Evolutionary conservation across 2,329 filamentous ascomycete genomes (phyloP), one percentile per base, ranked within the genome.

Genomic region (Paraphaeosphaeria minitans): DNA sequence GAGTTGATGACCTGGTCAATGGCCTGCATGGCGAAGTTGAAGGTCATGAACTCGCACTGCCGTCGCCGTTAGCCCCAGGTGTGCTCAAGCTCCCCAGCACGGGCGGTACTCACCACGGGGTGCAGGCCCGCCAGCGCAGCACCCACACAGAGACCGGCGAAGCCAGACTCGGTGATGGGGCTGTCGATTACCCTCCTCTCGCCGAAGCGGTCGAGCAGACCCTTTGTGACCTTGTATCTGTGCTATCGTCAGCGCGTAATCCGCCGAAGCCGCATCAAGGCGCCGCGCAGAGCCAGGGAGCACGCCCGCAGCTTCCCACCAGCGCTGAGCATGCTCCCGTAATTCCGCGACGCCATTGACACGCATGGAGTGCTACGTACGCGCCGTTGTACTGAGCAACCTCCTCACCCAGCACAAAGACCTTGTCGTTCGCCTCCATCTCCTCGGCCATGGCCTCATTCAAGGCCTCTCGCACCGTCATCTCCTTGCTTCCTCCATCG

Each of bases 1-100:
- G 94, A 98, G 88, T 99, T 99, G 87, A 99, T 93, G 78, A 99
- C 92, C 80, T 99, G 95, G 80, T 99, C 95, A 80, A 99, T 99
- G 78, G 95, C 92, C 84, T 99, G 95, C 95, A 99, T 99, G 80
- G 95, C 94, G 78, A 98, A 98, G 87, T 99, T 99, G 88, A 97
- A 98, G 75, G 95, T 99, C 95, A 99, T 99, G 86, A 99, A 99
- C 84, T 99, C 95, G 87, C 91, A 95, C 92, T 95, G 67, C 7
- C 53, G 29, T 31, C 8, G 19, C 72, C 55, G 61, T 57, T 56
- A 65, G 64, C 19, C 31, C 46, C 37, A 14, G 50, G 58, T 47
- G 47, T 54, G 37, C 29, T 16, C 22, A 45, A 49, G 33, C 1
- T 27, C 3, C 45, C 19, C 14, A 24, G 46, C 24, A 27, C 16